Evolutionary conservation across 148 eudicot species (phyloP).

Genomic region (Chenopodium quinoa): DNA sequence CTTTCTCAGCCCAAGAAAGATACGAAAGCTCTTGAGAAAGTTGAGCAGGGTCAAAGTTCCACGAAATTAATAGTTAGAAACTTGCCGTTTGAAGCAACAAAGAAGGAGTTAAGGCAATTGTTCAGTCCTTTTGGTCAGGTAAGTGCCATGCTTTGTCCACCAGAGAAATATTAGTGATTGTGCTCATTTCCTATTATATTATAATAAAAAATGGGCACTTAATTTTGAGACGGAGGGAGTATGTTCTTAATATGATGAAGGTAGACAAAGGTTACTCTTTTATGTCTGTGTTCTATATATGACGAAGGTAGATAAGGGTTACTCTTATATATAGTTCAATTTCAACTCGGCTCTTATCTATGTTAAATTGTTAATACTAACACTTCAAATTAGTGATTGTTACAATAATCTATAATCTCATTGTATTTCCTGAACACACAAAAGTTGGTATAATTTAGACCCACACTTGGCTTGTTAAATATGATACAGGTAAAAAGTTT

Average conservation of each 20-base stretch:
- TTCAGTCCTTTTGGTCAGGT: slow-evolving; percentile 96
- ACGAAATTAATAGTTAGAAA: slow-evolving; percentile 87
- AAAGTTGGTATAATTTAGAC: no score
- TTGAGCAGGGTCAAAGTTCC: slow-evolving; percentile 63
- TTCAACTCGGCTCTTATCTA: no score
- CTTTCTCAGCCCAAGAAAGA: slow-evolving; percentile 67
- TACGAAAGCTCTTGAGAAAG: slow-evolving; percentile 42
- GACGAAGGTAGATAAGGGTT: no score
- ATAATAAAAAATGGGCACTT: no score
- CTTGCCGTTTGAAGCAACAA: slow-evolving; percentile 97
- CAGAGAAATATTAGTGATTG: no score
- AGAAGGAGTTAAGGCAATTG: slow-evolving; percentile 76
- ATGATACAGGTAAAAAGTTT: slow-evolving; percentile 67
- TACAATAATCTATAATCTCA: neutral
- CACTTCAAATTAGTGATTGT: no score
- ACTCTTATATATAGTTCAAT: no score
- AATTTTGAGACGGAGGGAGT: no score
- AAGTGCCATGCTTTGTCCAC: neutral
- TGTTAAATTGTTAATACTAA: no score
- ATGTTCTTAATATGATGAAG: no score
- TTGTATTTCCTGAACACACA: neutral
- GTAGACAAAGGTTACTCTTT: no score
- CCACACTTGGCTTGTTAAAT: neutral
- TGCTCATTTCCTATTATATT: neutral
- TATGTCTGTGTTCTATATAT: no score